Evolutionary conservation across 257 asterid genomes (phyloP).

Genomic region (Verbascum thapsus): DNA sequence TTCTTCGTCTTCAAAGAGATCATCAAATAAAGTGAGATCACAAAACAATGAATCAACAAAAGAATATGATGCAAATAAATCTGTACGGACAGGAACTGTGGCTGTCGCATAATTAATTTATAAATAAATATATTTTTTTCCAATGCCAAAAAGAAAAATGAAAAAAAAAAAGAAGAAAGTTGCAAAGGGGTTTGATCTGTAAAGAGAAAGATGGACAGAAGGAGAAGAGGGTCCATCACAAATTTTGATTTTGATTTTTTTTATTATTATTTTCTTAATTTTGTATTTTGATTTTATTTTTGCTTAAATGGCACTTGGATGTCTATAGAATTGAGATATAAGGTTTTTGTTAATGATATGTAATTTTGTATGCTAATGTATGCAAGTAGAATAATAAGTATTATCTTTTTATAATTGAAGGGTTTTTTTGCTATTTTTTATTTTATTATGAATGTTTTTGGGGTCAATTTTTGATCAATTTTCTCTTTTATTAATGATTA

Average conservation of each 20-base stretch:
- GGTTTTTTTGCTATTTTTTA: too few species aligned
- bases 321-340: constrained; percentile 33
- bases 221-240: constrained; percentile 31
- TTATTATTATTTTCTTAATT: too few species aligned
- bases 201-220: constrained; percentile 11
- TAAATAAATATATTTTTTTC: not conserved
- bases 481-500: too few species aligned
- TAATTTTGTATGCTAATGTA: too few species aligned
- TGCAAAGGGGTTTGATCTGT: constrained; percentile 30
- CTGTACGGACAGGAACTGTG: too few species aligned
- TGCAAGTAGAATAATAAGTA: too few species aligned
- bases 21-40: constrained; percentile 62
- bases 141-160: too few species aligned
- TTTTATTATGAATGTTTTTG: too few species aligned
- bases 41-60: constrained; percentile 45
- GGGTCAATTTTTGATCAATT: too few species aligned
- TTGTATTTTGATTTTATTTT: not conserved
- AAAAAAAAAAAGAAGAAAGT: not conserved
- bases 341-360: not conserved
- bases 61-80: constrained; percentile 57
- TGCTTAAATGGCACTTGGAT: constrained; percentile 26
- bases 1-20: too few species aligned
- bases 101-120: constrained; percentile 60
- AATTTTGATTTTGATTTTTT: constrained; percentile 42
- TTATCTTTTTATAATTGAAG: too few species aligned